These are phyloP conservation scores for Eutrema salsugineum DNA, from an alignment of 441 rosid species.

Conservation along the genomic window DNA sequence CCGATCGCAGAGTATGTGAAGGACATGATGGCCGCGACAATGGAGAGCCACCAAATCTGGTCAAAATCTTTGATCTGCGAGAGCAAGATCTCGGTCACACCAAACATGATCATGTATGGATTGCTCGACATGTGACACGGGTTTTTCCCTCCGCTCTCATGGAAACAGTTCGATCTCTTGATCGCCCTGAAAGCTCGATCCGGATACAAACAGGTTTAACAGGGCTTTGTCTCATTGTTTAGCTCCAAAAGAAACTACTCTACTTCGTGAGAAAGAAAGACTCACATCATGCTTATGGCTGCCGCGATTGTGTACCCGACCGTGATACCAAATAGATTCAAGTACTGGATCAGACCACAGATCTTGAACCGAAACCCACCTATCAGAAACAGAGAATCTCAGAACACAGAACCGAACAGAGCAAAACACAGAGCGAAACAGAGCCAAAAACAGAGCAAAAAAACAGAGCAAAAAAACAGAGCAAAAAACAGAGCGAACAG, in stretches of 20 bases:
- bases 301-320: conserved; percentile 89
- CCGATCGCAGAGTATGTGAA: conserved; percentile 84
- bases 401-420: not conserved
- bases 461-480: not conserved
- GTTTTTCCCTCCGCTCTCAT: conserved; percentile 45
- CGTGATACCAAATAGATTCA: conserved; percentile 54
- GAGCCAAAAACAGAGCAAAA: not conserved
- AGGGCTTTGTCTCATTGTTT: not conserved
- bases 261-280: not conserved
- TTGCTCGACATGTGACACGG: conserved; percentile 64
- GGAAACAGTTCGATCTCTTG: conserved; percentile 77
- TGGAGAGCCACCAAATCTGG: conserved; percentile 92
- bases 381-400: conserved; percentile 19
- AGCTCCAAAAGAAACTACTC: not conserved
- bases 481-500: not conserved
- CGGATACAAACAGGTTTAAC: not conserved
- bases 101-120: conserved; percentile 82
- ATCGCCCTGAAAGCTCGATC: conserved; percentile 57
- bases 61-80: conserved; percentile 88
- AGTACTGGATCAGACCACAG: conserved; percentile 52
- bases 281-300: conserved; percentile 92
- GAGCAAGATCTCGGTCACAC: conserved; percentile 52
- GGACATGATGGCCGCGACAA: conserved; percentile 87
- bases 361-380: conserved; percentile 50
- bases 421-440: not conserved